Conservation (phyloP, 1,139 yeast species). For the Yamadazyma spencermartinsiae region DNA sequence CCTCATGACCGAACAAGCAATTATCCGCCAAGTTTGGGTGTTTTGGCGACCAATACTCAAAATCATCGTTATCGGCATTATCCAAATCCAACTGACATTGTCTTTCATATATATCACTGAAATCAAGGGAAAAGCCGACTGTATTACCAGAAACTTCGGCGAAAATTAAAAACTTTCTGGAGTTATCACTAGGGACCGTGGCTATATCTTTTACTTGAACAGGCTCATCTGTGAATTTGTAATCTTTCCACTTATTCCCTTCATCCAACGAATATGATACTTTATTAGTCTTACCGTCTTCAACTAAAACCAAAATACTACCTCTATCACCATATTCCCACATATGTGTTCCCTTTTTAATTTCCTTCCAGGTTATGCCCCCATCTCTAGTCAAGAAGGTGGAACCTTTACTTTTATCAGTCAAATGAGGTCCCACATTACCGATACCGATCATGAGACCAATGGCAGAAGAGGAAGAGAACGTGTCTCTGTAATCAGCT, state of each 20-base stretch:
- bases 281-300: slow-evolving; percentile 55
- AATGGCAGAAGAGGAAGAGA: slow-evolving; percentile 83
- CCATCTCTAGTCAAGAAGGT: slow-evolving; percentile 86
- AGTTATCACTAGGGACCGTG: slow-evolving; percentile 88
- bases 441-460: slow-evolving; percentile 90
- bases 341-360: slow-evolving; percentile 69
- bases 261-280: slow-evolving; percentile 73
- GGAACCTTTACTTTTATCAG: slow-evolving; percentile 49
- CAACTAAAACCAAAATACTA: slow-evolving; percentile 73
- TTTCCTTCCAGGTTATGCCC: slow-evolving; percentile 84
- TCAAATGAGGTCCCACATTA: slow-evolving; percentile 72
- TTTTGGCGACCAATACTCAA: slow-evolving; percentile 78
- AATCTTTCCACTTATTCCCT: slow-evolving; percentile 75
- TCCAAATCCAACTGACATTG: slow-evolving; percentile 72
- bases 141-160: slow-evolving; percentile 23
- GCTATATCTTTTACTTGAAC: slow-evolving; percentile 70
- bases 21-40: slow-evolving; percentile 61
- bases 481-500: slow-evolving; percentile 78
- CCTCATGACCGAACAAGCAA: slow-evolving; percentile 90
- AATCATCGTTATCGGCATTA: slow-evolving; percentile 65
- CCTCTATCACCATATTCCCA: slow-evolving; percentile 99
- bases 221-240: slow-evolving; percentile 57
- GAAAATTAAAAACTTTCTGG: slow-evolving; percentile 61
- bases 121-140: slow-evolving; percentile 61
- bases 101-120: slow-evolving; percentile 59